Percentiles rank a stretch among this genome's conserved stretches.
Evolutionary conservation across 2,329 filamentous ascomycete species (phyloP).

Genomic region (Fonsecaea pedrosoi): DNA sequence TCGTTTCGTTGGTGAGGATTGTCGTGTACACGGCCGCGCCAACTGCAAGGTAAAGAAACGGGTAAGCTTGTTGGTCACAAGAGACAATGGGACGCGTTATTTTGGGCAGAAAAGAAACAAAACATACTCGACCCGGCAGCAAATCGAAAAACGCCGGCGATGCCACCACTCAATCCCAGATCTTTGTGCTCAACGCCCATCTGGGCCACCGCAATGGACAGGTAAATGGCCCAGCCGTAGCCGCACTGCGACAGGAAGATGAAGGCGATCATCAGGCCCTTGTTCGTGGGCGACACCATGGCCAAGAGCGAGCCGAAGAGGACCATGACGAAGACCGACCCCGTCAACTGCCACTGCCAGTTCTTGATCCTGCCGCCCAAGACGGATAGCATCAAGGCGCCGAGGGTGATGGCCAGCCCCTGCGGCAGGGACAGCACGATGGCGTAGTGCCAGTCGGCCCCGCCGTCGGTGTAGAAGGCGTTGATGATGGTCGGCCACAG

Average conservation of each 20-base stretch:
- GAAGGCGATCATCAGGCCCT: slow-evolving; percentile 57
- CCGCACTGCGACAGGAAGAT: slow-evolving; percentile 54
- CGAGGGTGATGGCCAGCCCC: slow-evolving; percentile 54
- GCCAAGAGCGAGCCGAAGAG: slow-evolving; percentile 56
- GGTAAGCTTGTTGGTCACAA: too few species aligned
- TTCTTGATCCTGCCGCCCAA: slow-evolving; percentile 54
- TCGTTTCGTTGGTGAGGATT: slow-evolving; percentile 44
- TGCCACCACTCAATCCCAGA: slow-evolving; percentile 54
- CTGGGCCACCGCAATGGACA: slow-evolving; percentile 59
- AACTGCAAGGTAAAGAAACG: slow-evolving; percentile 33
- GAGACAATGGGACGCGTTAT: too few species aligned
- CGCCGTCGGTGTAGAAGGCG: slow-evolving; percentile 51
- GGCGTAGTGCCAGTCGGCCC: slow-evolving; percentile 45
- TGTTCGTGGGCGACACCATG: slow-evolving; percentile 52
- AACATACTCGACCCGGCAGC: slow-evolving; percentile 47
- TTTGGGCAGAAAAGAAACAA: too few species aligned
- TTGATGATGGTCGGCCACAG: slow-evolving; percentile 58
- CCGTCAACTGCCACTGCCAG: slow-evolving; percentile 58
- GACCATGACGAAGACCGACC: slow-evolving; percentile 55
- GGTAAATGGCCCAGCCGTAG: slow-evolving; percentile 57
- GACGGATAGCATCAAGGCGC: slow-evolving; percentile 51
- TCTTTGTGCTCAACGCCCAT: slow-evolving; percentile 58
- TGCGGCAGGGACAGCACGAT: slow-evolving; percentile 53
- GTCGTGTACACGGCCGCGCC: slow-evolving; percentile 53
- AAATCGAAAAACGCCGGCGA: slow-evolving; percentile 54